Conservation (phyloP, 2,329 filamentous ascomycete genomes). For the Nemania sp. region DNA sequence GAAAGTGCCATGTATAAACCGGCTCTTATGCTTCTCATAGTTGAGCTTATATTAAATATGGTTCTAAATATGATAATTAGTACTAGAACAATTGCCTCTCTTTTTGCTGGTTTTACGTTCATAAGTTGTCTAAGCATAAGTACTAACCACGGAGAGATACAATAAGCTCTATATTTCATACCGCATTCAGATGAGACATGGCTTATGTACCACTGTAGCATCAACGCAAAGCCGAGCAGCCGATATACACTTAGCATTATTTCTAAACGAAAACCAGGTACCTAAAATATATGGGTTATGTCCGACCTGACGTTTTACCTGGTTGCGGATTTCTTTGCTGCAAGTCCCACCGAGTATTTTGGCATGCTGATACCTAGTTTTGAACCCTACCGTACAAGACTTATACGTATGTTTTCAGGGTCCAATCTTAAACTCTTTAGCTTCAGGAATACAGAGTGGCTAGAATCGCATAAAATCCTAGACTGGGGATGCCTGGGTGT, state of each 20-base stretch:
- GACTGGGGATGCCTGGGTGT: not conserved
- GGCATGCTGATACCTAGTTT: too few species aligned
- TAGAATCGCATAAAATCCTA: not conserved
- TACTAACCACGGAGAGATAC: not conserved
- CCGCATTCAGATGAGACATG: constrained; percentile 15
- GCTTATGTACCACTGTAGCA: constrained; percentile 1
- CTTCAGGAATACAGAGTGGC: not conserved
- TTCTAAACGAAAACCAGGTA: too few species aligned
- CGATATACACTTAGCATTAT: not conserved
- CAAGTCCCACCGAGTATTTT: not conserved
- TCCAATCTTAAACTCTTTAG: not conserved
- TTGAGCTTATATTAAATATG: not conserved
- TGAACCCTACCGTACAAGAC: not conserved
- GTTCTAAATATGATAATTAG: not conserved
- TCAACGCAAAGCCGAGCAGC: not conserved
- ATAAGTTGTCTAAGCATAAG: not conserved
- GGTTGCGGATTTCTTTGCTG: not conserved
- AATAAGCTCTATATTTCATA: not conserved
- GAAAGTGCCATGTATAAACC: not conserved
- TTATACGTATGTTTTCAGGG: not conserved
- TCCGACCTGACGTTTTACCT: not conserved
- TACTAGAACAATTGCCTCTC: not conserved
- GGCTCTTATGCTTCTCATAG: not conserved
- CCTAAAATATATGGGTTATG: too few species aligned
- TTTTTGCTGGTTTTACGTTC: not conserved